Evolutionary conservation across 805 yeast genomes (phyloP), one percentile per base, ranked within the genome.

Genomic region (Metschnikowia gelsemii): DNA sequence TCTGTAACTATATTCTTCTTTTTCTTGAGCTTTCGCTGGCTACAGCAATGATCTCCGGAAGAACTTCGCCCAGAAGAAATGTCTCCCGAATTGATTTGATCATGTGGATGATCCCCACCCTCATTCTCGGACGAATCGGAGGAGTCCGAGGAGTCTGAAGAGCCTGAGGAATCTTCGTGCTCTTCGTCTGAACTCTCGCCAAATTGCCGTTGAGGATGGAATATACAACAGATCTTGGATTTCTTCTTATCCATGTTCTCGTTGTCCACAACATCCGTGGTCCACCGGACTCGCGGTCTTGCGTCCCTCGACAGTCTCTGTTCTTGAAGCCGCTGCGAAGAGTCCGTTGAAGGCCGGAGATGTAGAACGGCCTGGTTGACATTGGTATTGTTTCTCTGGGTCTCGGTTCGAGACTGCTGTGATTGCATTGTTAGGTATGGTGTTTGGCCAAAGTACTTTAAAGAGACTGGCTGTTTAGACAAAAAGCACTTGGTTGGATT

Each of bases 201-300:
- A 49, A 75, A 76, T 40, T 73, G 75, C 17, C 71, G 67, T 38
- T 86, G 81, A 42, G 96, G 93, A 70, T 90, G 84, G 70, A 79
- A 86, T 8, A 87, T 86, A 51, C 95, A 86, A 55, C 95, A 87
- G n/a, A 86, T 84, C 62, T 91, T 91, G 9, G 96, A 79, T 59
- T 88, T 89, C 68, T 93, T 93, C 67, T 79, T 87, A 57, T 84
- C 77, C 85, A 93, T 71, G 57, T 85, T 64, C 64, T 91, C 99
- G 60, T 91, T 91, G 61, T 91, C 98, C 4, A 93, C 73, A 3
- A 87, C 90, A 33, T 82, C 95, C 26, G 84, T 86, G 6, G 82
- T 72, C 96, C 97, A 91, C 38, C 80, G 72, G 0, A 91, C 96
- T 29, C 76, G 72, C 9, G 80, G 72, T 38, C 44, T 18, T 14